Evolutionary conservation across 768 basidiomycete species (phyloP).

Genomic region (Megacollybia marginata): DNA sequence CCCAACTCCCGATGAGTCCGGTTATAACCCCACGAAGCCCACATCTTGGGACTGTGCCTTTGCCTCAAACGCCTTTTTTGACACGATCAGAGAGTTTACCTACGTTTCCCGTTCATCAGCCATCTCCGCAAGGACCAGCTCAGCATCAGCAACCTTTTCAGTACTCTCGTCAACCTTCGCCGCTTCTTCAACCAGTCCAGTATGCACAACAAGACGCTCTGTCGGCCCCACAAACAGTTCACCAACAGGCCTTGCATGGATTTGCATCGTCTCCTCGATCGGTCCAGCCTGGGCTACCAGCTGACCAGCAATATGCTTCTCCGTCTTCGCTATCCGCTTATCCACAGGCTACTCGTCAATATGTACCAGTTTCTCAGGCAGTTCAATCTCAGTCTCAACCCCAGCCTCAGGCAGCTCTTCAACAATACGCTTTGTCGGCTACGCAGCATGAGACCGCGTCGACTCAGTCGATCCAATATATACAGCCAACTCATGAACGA

Average conservation of each 20-base stretch:
- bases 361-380: not conserved
- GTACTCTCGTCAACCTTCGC: slow-evolving; percentile 3
- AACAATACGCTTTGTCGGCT: no score
- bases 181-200: slow-evolving; percentile 13
- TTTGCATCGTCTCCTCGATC: no score
- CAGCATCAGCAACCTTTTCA: slow-evolving; percentile 6
- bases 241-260: no score
- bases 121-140: not conserved
- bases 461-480: not conserved
- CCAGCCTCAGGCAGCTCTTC: not conserved
- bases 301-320: no score
- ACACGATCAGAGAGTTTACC: no score
- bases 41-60: slow-evolving; percentile 35
- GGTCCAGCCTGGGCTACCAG: no score
- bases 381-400: not conserved
- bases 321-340: no score
- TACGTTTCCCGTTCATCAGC: not conserved
- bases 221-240: no score
- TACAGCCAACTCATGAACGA: slow-evolving; percentile 11
- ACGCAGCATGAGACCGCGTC: not conserved
- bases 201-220: not conserved
- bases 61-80: slow-evolving; percentile 24
- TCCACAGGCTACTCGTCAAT: not conserved
- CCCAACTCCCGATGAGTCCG: no score
- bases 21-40: slow-evolving; percentile 29